Evolutionary conservation across 192 early-diverging fungal genomes (phyloP), one percentile per base, ranked within the genome.

Genomic region (Backusella liffmaniae): DNA sequence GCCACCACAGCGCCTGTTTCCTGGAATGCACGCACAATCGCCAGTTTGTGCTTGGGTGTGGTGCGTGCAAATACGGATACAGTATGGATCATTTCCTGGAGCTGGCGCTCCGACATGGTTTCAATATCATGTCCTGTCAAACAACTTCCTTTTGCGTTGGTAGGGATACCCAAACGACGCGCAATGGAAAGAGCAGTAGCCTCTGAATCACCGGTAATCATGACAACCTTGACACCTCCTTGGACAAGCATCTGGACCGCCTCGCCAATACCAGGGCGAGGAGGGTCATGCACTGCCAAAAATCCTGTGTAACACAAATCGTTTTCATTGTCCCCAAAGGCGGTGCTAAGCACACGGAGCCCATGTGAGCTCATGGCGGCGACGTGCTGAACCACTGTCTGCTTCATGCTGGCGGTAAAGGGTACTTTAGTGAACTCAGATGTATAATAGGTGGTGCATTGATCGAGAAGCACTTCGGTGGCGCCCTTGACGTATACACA

Each of bases 201-300:
- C 73, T 91, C 94, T 29, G 95, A 94, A 82, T 99, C 98, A 71
- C 98, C 98, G 0, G 98, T 99, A 37, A 99, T 96, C 97, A 99
- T 98, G n/a, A 97, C 87, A 1, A 96, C 87, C 76, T 92, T 91
- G 16, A 99, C 95, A 32, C 95, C 95, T 59, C 94, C 92, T 16
- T 86, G 74, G 67, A 91, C 83, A 53, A 97, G 81, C 41, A 83
- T 84, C 16, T 84, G 76, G n/a, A 98, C 93, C 4, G 96, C 90
- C 12, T 87, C 84, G n/a, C 84, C 86, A 16, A 96, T 92, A 35
- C 91, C 91, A 12, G 84, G 89, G 37, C 98, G 82, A 23, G 96
- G 96, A 29, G 98, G 97, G 83, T 99, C 98, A 70, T 93, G 91
- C 90, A 99, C 94, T 12, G 92, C 95, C 49, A 96, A 86, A 89